Conservation (phyloP, 768 basidiomycete genomes). For the Agrocybe chaxingu region DNA sequence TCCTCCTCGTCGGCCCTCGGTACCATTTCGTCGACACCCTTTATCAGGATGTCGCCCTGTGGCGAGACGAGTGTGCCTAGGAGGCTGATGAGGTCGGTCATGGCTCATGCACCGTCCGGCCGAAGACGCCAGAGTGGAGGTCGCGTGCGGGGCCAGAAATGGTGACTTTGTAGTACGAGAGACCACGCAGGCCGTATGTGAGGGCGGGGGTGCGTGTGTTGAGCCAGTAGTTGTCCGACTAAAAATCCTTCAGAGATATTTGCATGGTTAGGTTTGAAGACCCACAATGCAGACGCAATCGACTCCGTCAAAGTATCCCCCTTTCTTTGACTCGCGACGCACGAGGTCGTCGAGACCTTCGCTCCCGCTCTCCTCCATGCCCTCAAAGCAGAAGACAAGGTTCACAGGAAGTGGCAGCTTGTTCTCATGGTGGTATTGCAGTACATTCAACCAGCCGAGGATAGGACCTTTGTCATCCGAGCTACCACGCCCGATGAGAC, state of each 20-base stretch:
- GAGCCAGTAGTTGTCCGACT: constrained; percentile 96
- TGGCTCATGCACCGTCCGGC: constrained; percentile 80
- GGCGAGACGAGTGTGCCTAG: constrained; percentile 83
- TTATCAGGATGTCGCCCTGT: constrained; percentile 80
- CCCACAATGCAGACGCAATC: constrained; percentile 92
- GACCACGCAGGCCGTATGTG: constrained; percentile 87
- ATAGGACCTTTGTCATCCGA: constrained; percentile 92
- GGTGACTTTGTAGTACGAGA: constrained; percentile 82
- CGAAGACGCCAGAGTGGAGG: constrained; percentile 88
- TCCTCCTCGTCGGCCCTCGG: constrained; percentile 70
- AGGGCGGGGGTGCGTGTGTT: constrained; percentile 76
- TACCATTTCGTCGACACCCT: constrained; percentile 87
- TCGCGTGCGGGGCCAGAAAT: constrained; percentile 84
- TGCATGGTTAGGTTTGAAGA: constrained; percentile 3
- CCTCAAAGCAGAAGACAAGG: constrained; percentile 89
- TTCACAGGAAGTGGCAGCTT: constrained; percentile 82
- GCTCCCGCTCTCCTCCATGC: constrained; percentile 95
- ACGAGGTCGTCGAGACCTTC: constrained; percentile 91
- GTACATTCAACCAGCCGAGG: constrained; percentile 85
- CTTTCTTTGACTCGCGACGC: constrained; percentile 62
- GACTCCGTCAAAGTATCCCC: constrained; percentile 82
- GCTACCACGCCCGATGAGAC: constrained; percentile 82
- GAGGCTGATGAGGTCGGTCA: constrained; percentile 86
- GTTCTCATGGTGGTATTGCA: constrained; percentile 76
- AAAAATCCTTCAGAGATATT: neutral